Evolutionary conservation across 352 stramenopile species (phyloP).

Genomic region (Plasmopara muralis): DNA sequence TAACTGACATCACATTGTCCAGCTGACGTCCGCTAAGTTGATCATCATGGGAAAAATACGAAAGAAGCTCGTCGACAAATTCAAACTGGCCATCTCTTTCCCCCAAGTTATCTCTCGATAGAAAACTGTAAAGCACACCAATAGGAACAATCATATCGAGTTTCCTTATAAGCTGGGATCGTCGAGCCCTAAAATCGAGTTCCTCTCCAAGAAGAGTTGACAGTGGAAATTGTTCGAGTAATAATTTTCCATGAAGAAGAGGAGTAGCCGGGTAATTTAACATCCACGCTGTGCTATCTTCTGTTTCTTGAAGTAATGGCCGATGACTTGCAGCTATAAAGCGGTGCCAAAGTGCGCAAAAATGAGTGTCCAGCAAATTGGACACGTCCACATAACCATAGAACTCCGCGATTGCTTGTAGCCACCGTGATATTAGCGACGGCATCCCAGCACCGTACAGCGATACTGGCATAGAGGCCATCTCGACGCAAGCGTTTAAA

Average conservation of each 20-base stretch:
- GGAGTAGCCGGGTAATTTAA: conserved; percentile 11
- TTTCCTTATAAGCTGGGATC: conserved; percentile 24
- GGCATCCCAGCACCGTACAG: conserved; percentile 32
- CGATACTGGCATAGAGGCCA: conserved; percentile 31
- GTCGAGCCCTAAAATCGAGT: conserved; percentile 10
- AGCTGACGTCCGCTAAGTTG: neutral
- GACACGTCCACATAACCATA: conserved; percentile 42
- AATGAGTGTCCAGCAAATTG: conserved; percentile 60
- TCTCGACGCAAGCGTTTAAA: conserved; percentile 40
- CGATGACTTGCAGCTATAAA: conserved; percentile 22
- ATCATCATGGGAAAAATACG: conserved; percentile 14
- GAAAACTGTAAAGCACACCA: conserved; percentile 36
- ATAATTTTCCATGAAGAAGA: conserved; percentile 17
- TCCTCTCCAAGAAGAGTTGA: conserved; percentile 20
- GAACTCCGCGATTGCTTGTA: conserved; percentile 33
- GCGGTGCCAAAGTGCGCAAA: conserved; percentile 49
- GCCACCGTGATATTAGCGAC: conserved; percentile 38
- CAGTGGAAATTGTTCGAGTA: conserved; percentile 37
- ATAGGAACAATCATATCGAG: conserved; percentile 48
- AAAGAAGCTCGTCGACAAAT: conserved; percentile 32
- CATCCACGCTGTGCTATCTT: conserved; percentile 19
- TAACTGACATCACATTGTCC: conserved; percentile 10
- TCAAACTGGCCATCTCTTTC: conserved; percentile 17
- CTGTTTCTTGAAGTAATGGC: conserved; percentile 2
- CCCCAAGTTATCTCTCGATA: conserved; percentile 11